Evolutionary conservation across 441 rosid genomes (phyloP).

Genomic region (Kokia cookei): DNA sequence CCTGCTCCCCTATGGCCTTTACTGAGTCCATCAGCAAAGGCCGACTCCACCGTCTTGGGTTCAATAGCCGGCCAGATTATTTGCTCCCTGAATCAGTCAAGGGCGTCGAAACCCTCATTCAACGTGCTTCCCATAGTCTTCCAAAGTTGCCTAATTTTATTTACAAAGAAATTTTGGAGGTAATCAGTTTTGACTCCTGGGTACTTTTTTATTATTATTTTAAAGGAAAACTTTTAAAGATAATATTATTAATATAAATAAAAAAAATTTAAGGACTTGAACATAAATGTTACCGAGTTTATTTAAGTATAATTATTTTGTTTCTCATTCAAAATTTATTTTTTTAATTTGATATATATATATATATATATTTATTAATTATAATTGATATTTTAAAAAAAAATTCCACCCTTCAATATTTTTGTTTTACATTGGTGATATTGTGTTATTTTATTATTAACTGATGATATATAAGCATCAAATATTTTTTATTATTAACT

Average conservation of each 20-base stretch:
- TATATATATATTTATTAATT: too few species aligned
- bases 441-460: too few species aligned
- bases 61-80: slow-evolving; percentile 14
- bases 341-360: too few species aligned
- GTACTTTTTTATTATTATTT: not conserved
- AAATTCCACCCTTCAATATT: too few species aligned
- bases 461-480: too few species aligned
- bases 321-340: too few species aligned
- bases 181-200: not conserved
- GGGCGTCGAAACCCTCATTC: slow-evolving; percentile 10
- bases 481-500: not conserved
- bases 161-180: slow-evolving; percentile 20
- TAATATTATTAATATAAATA: too few species aligned
- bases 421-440: too few species aligned
- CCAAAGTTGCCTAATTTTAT: slow-evolving; percentile 23
- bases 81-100: slow-evolving; percentile 26
- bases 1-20: slow-evolving; percentile 15
- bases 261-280: too few species aligned
- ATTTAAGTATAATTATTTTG: too few species aligned
- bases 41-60: slow-evolving; percentile 16
- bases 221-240: not conserved
- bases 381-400: too few species aligned
- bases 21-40: slow-evolving; percentile 23
- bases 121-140: slow-evolving; percentile 8
- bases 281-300: too few species aligned